Percentiles rank a stretch among this genome's conserved stretches.
Conservation (phyloP, 1,284 basidiomycete species). For the Sporisorium iseilematis-ciliati region DNA sequence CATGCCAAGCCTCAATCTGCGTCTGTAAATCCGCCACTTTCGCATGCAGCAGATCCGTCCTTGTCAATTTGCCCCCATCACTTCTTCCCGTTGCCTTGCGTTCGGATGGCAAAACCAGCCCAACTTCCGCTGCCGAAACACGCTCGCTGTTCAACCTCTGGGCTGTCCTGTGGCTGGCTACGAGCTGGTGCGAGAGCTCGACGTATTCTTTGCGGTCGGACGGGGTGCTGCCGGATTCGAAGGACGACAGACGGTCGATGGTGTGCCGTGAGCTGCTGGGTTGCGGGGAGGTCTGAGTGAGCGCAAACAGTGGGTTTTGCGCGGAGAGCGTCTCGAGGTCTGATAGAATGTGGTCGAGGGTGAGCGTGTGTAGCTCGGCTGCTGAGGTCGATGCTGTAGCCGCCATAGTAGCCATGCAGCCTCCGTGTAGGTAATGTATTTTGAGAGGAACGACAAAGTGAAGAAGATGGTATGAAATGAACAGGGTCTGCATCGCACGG, state of each 20-base stretch:
- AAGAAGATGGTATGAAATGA: too few species aligned
- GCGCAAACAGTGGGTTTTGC: conserved; percentile 4
- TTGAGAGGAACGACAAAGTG: too few species aligned
- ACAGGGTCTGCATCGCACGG: too few species aligned
- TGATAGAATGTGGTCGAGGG: conserved; percentile 31
- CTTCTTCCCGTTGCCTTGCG: conserved; percentile 1
- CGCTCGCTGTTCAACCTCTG: conserved; percentile 31
- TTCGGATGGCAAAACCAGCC: conserved; percentile 34
- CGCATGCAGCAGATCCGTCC: conserved; percentile 38
- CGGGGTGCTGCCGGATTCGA: conserved; percentile 8
- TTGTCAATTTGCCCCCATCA: conserved; percentile 2
- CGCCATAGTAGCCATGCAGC: conserved; percentile 3
- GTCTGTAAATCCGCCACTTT: conserved; percentile 42
- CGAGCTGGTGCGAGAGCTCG: conserved; percentile 22
- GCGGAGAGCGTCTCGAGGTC: conserved; percentile 19
- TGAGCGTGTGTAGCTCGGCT: conserved; percentile 19
- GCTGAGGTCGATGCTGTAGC: neutral
- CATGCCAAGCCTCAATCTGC: conserved; percentile 31
- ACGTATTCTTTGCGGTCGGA: conserved; percentile 17
- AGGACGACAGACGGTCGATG: conserved; percentile 1
- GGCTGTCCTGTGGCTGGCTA: conserved; percentile 16
- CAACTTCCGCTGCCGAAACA: conserved; percentile 25
- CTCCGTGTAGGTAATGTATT: neutral
- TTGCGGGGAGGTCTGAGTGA: conserved; percentile 7
- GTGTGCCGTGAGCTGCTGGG: neutral